Base-by-base conservation (phyloP, 768 basidiomycete genomes). In the Kwoniella heveanensis region DNA sequence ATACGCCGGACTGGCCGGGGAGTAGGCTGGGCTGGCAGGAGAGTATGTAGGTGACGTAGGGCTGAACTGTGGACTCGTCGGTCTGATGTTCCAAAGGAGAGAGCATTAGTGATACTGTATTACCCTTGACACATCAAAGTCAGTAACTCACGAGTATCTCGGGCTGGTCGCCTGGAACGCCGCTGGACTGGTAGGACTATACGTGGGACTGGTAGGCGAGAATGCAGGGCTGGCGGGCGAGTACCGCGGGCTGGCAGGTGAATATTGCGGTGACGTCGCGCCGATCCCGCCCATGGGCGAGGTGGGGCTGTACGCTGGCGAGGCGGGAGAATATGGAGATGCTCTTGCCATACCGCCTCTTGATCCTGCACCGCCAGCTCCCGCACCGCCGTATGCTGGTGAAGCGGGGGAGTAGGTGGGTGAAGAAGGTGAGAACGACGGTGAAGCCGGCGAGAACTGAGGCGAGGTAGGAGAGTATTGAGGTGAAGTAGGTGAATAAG, bases 1-100 rank as follows among this genome's bases (percentile, higher is more conserved):
- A 80, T 93, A 96, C 73, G 88, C 90, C 7, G 92, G 92, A 29
- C 91, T 93, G 3, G 92, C 87, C 0, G 92, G 92, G 8, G 92
- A 93, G 83, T 92, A 95, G 0, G 89, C 90, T 0, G 93, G 92
- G 74, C 89, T 90, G 29, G 91, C 89, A 1, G 92, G 92, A 12
- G 91, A 92, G 77, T 91, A 92, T 1, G 88, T 67, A 15, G 91
- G 93, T 2, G 91, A 92, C 12, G 92, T 91, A 0, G 92, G 93
- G 65, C 88, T 89, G 82, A 90, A 95, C 15, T 90, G 89, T 9
- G 93, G 93, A 1, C 90, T 92, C 64, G 92, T 89, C 0, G 92
- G 92, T 65, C 89, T 22, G n/a, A n/a, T n/a, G n/a, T n/a, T n/a
- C n/a, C n/a, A n/a, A n/a, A n/a, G n/a, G n/a, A n/a, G n/a, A n/a